Base-by-base conservation (phyloP, 805 yeast genomes). In the Starmera caribaea region DNA sequence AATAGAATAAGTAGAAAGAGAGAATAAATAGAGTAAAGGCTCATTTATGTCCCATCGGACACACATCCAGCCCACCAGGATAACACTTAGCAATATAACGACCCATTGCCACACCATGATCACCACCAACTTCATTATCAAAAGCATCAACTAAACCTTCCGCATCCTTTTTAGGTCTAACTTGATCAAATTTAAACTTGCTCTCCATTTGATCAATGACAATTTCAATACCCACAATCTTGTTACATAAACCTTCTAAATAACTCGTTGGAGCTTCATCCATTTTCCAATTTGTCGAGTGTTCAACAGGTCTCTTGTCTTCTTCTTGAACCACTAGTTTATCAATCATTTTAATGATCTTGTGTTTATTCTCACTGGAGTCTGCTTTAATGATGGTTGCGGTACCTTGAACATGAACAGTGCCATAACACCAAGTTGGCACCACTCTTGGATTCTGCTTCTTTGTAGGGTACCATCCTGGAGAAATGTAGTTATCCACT, bases 391-490 rank as follows among this genome's bases (percentile, higher is more conserved):
- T 51, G 21, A 69, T 44, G 21, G 44, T 60, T 9, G 79, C 67
- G 26, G 54, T 66, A 4, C 85, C 85, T 41, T 70, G 61, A 34
- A 71, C 61, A 49, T 79, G 83, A 28, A 72, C 76, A 4, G 73
- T 58, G 2, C 73, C 75, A 56, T 70, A 78, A 53, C 74, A 79
- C 84, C 84, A 79, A 1, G 85, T 79, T 14, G 85, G 83, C n/a
- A 78, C 85, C 33, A 65, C 67, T 50, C 76, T 78, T 44, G 75
- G 79, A 28, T 79, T 73, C 36, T 64, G 65, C 36, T 66, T 58
- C 58, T 79, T 78, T 16, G 68, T 63, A 8, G 75, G 71, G 49
- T 79, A 79, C 69, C 77, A 79, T 13, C 67, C 54, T 2, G 86
- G 83, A 17, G 77, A 57, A 16, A 79, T 69, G 51, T 79, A 79